These are phyloP conservation scores for Venturia effusa DNA, from an alignment of 2,329 filamentous ascomycete species.

Conservation along the genomic window DNA sequence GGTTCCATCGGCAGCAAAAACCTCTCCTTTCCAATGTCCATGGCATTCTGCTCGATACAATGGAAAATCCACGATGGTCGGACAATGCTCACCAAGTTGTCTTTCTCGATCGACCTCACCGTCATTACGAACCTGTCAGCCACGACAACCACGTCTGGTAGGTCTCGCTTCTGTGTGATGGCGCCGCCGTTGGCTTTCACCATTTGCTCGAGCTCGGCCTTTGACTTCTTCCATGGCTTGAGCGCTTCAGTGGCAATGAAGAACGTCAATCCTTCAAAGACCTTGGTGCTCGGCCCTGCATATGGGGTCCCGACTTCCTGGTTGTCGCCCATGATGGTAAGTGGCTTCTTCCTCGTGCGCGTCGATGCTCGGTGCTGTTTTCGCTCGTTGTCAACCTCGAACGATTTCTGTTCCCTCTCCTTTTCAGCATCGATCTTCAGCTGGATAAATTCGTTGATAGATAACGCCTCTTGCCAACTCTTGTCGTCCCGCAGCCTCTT, in stretches of 20 bases:
- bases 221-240: constrained; percentile 60
- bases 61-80: constrained; percentile 75
- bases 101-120: constrained; percentile 56
- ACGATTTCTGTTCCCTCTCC: constrained; percentile 54
- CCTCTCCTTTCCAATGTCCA: constrained; percentile 40
- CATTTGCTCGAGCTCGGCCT: constrained; percentile 66
- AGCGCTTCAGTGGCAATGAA: constrained; percentile 69
- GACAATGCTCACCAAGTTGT: constrained; percentile 59
- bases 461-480: constrained; percentile 69
- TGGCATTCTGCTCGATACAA: constrained; percentile 54
- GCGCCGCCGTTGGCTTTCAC: constrained; percentile 76
- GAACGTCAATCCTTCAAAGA: constrained; percentile 71
- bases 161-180: constrained; percentile 62
- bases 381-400: constrained; percentile 58
- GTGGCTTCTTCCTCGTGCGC: constrained; percentile 54
- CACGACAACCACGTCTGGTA: constrained; percentile 56
- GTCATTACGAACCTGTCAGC: constrained; percentile 71
- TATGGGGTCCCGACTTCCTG: constrained; percentile 40
- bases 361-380: constrained; percentile 49
- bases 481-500: constrained; percentile 73
- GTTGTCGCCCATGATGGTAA: constrained; percentile 65
- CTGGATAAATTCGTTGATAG: constrained; percentile 64
- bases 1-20: constrained; percentile 56
- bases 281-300: constrained; percentile 44
- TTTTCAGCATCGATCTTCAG: constrained; percentile 58